Conservation (phyloP, 2,329 filamentous ascomycete genomes). For the Pestalotiopsis sp. region DNA sequence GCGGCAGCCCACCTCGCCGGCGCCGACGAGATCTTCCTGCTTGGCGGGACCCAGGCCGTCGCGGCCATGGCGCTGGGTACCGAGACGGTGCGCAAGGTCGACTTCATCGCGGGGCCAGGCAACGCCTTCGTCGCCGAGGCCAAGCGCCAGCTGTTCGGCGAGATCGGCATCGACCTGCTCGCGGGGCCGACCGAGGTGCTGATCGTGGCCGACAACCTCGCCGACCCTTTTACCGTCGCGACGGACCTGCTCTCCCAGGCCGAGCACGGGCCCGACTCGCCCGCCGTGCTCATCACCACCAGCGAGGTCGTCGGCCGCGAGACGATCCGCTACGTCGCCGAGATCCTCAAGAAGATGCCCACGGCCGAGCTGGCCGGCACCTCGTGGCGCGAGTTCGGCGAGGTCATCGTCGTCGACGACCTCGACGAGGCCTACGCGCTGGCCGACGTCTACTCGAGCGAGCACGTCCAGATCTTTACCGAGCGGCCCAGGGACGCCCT, state of each 20-base stretch:
- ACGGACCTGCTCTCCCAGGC: slow-evolving; percentile 51
- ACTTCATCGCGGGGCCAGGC: slow-evolving; percentile 56
- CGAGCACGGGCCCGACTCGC: slow-evolving; percentile 55
- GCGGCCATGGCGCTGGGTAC: slow-evolving; percentile 55
- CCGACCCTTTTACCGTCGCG: slow-evolving; percentile 47
- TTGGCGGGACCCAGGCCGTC: slow-evolving; percentile 55
- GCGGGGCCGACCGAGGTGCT: slow-evolving; percentile 57
- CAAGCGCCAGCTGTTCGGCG: slow-evolving; percentile 55
- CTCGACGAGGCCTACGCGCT: slow-evolving; percentile 48
- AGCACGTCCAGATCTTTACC: slow-evolving; percentile 56
- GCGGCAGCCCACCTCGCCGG: slow-evolving; percentile 53
- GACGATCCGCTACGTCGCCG: slow-evolving; percentile 38
- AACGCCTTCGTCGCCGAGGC: slow-evolving; percentile 59
- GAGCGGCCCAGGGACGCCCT: slow-evolving; percentile 47
- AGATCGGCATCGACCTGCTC: slow-evolving; percentile 56
- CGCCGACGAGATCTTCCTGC: slow-evolving; percentile 52
- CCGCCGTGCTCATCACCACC: slow-evolving; percentile 52
- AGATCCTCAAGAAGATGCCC: slow-evolving; percentile 41
- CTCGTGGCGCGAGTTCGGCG: slow-evolving; percentile 48
- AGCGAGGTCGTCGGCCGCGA: slow-evolving; percentile 39
- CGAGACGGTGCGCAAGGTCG: slow-evolving; percentile 47
- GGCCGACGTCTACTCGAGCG: slow-evolving; percentile 50
- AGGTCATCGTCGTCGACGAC: slow-evolving; percentile 44
- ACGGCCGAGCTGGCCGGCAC: slow-evolving; percentile 45
- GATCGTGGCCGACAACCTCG: slow-evolving; percentile 49